phyloP scores from a whole-genome alignment of 192 early-diverging fungal species.

The Obelidium mucronatum region DNA sequence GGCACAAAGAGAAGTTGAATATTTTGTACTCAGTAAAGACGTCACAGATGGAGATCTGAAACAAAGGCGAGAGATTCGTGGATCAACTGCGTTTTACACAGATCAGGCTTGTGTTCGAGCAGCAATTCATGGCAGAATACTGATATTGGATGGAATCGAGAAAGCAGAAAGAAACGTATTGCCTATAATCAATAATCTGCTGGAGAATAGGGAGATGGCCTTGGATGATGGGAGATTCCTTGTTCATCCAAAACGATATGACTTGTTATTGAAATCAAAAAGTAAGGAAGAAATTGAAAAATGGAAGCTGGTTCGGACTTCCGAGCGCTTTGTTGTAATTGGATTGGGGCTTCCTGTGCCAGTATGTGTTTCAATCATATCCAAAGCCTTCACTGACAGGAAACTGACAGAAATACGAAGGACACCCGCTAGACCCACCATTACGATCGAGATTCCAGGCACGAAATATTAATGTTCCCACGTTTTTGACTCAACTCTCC shows the following conservation, averaged over 20 bases:
- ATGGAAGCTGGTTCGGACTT: slow-evolving; percentile 72
- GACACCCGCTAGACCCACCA: slow-evolving; percentile 76
- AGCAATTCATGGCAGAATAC: slow-evolving; percentile 53
- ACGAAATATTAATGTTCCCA: slow-evolving; percentile 44
- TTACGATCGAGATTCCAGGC: slow-evolving; percentile 81
- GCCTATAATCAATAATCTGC: slow-evolving; percentile 83
- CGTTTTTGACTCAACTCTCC: slow-evolving; percentile 18
- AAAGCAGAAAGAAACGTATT: slow-evolving; percentile 87
- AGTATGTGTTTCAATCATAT: slow-evolving; percentile 34
- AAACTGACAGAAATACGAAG: slow-evolving; percentile 31
- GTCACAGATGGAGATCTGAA: slow-evolving; percentile 79
- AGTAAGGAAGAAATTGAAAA: slow-evolving; percentile 53
- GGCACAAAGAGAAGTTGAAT: slow-evolving; percentile 74
- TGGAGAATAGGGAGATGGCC: slow-evolving; percentile 87
- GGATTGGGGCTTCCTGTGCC: slow-evolving; percentile 76
- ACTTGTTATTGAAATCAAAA: slow-evolving; percentile 59
- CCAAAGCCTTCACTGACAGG: not conserved
- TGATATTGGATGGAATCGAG: slow-evolving; percentile 59
- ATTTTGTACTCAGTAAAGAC: slow-evolving; percentile 77
- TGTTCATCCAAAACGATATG: slow-evolving; percentile 74
- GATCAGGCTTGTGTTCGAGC: slow-evolving; percentile 66
- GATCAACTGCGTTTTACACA: slow-evolving; percentile 51
- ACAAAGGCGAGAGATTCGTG: slow-evolving; percentile 77
- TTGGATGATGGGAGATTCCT: slow-evolving; percentile 83
- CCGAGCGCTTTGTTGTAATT: slow-evolving; percentile 74